Evolutionary conservation across 129 eudicot species (phyloP), one percentile per base, ranked within the genome.

Genomic region (Smallanthus sonchifolius): DNA sequence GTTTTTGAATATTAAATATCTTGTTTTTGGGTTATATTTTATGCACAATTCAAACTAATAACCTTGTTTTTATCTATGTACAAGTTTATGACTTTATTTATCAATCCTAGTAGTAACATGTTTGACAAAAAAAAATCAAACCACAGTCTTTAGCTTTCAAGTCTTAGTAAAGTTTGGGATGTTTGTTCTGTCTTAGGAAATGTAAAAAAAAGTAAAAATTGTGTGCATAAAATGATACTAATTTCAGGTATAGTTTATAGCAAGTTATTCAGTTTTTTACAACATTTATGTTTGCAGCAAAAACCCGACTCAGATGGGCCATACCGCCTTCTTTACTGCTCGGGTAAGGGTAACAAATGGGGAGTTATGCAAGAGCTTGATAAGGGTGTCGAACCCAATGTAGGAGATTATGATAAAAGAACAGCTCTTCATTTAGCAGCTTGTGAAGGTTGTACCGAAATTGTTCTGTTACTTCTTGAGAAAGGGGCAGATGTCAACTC

Each of bases 401-500:
- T 86, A 40, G 87, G 77, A 30, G 97, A 91, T 65, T 86, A 88
- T 45, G 97, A 91, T 67, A 82, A 49, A 47, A 80, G 97, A 69
- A 91, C 90, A 10, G 95, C 97, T 28, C 86, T 91, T 49, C 97
- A 88, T 52, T 75, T 91, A 44, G 97, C 97, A 6, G 84, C 97
- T 34, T 91, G 97, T 59, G 90, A 88, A 83, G 93, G 93, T 15
- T 72, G 77, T 60, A 73, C 85, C 4, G 95, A 91, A 61, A 87
- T 86, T 5, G 85, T 88, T 69, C 72, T 82, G 16, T 74, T 91
- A 67, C 84, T 91, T 60, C 88, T 91, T 3, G 82, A 77, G 30
- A 73, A 71, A 61, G 97, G 97, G n/a, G 97, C 97, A 8, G 87
- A 86, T 28, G 87, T 86, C 44, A 83, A 88, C 69, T 76, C 80